Conservation (phyloP, 2,329 filamentous ascomycete species). For the Furcasterigmium sp. region DNA sequence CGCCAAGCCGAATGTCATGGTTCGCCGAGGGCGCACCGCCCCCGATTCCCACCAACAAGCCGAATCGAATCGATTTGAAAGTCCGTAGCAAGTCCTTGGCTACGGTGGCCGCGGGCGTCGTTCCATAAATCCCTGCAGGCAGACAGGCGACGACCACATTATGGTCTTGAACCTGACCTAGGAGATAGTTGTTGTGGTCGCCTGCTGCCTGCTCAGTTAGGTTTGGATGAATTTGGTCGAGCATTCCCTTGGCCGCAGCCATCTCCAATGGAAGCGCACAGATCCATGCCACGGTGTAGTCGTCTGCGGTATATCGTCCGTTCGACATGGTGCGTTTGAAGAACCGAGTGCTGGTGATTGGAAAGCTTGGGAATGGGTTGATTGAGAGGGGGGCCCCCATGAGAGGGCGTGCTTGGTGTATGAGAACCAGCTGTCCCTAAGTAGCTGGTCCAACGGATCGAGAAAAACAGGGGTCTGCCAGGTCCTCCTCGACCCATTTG, state of each 20-base stretch:
- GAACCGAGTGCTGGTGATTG: no score
- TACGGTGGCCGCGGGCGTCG: slow-evolving; percentile 8
- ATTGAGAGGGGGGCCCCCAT: no score
- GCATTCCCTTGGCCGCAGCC: not conserved
- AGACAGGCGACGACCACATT: slow-evolving; percentile 15
- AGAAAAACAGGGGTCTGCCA: no score
- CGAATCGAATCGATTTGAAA: slow-evolving; percentile 22
- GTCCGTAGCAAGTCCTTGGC: slow-evolving; percentile 20
- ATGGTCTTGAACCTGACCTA: slow-evolving; percentile 13
- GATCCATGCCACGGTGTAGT: slow-evolving; percentile 11
- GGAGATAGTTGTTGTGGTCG: slow-evolving; percentile 11
- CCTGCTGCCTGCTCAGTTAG: slow-evolving; percentile 1
- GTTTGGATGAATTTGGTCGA: slow-evolving; percentile 2
- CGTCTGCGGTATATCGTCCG: no score
- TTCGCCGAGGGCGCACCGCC: slow-evolving; percentile 26
- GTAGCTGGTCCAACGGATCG: no score
- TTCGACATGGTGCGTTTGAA: no score
- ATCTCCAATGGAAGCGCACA: slow-evolving; percentile 6
- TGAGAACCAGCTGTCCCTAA: no score
- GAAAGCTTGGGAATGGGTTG: no score
- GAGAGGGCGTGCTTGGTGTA: no score
- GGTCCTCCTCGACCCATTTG: no score
- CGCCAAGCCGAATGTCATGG: slow-evolving; percentile 25
- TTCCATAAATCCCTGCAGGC: slow-evolving; percentile 12
- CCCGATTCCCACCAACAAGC: slow-evolving; percentile 26